phyloP scores from a whole-genome alignment of 768 basidiomycete species.

The Gautieria morchelliformis region DNA sequence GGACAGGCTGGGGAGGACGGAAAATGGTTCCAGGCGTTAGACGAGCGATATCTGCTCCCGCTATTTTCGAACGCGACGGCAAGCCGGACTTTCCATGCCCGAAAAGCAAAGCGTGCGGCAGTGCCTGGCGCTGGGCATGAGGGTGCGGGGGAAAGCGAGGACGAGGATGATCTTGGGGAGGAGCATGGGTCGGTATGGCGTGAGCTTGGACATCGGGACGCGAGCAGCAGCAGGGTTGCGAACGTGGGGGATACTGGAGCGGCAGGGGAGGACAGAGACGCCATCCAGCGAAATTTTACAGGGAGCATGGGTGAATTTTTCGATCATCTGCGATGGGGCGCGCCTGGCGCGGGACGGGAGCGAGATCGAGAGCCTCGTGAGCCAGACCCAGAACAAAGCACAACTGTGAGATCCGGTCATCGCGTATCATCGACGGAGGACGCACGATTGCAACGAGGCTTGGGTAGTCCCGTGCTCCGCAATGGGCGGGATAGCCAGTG shows the following conservation, averaged over 20 bases:
- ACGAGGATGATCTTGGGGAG: background rate
- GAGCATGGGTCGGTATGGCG: background rate
- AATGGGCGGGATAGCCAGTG: background rate
- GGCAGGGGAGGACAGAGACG: background rate
- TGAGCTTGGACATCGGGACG: background rate
- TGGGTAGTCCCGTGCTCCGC: background rate
- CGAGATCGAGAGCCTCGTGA: background rate
- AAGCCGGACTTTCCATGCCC: constrained; percentile 76
- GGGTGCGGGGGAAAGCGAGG: background rate
- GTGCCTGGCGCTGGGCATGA: constrained; percentile 18
- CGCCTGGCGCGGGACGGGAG: background rate
- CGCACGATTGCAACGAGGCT: background rate
- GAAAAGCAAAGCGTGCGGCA: constrained; percentile 44
- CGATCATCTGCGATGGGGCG: background rate
- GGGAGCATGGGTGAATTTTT: background rate
- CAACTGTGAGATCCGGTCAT: background rate
- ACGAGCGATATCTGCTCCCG: constrained; percentile 89
- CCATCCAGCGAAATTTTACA: background rate
- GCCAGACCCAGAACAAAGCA: background rate
- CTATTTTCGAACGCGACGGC: constrained; percentile 90
- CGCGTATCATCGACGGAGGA: background rate
- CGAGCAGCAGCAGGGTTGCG: background rate
- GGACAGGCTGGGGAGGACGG: constrained; percentile 53
- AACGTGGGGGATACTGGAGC: background rate
- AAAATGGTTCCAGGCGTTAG: constrained; percentile 85